phyloP scores from a whole-genome alignment of 2,329 filamentous ascomycete species.

The Thielaviopsis euricoi region DNA sequence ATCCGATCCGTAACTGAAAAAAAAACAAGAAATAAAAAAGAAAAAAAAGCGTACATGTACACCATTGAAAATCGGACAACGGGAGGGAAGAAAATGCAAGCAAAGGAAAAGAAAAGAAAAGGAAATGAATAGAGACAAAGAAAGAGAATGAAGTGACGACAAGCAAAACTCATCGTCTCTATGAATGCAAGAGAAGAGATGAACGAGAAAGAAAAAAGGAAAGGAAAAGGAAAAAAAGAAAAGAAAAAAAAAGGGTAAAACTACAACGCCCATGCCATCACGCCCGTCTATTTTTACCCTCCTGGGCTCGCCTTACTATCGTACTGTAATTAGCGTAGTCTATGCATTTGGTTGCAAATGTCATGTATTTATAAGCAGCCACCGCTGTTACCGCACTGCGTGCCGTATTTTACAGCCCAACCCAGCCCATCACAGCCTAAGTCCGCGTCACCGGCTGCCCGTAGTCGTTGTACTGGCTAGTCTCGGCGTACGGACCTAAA shows the following conservation, averaged over 20 bases:
- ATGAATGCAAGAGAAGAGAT: not conserved
- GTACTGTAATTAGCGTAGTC: constrained; percentile 21
- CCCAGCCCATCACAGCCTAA: not conserved
- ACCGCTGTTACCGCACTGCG: too few species aligned
- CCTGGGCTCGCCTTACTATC: not conserved
- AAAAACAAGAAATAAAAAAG: not conserved
- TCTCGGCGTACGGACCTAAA: not conserved
- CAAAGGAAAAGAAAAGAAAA: not conserved
- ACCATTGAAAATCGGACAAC: not conserved
- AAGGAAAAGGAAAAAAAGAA: not conserved
- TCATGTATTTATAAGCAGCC: too few species aligned
- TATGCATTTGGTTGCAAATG: constrained; percentile 5
- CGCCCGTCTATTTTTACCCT: not conserved
- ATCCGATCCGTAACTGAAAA: not conserved
- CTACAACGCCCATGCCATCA: not conserved
- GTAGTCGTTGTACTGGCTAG: not conserved
- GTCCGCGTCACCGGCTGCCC: not conserved
- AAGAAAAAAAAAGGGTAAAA: not conserved
- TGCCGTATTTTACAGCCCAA: not conserved
- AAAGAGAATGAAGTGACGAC: not conserved
- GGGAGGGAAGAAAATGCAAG: not conserved
- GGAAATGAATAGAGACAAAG: not conserved
- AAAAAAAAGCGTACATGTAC: not conserved
- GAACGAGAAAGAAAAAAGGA: not conserved
- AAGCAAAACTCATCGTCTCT: not conserved